These are phyloP conservation scores for Plasmodium blacklocki DNA, from an alignment of 169 alveolate species.

Conservation along the genomic window DNA sequence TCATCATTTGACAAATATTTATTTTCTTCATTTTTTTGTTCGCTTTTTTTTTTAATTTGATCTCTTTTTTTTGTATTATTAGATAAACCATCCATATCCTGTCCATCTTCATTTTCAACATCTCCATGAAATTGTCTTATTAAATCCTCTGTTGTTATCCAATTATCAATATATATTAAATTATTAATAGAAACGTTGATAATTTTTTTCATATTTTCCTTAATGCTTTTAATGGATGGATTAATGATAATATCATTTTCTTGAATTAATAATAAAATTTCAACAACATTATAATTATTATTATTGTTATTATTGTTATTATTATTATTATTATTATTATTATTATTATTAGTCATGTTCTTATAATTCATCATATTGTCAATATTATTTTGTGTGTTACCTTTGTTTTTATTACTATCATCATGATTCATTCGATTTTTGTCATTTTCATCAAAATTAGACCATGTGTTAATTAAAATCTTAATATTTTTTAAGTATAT, in stretches of 20 bases:
- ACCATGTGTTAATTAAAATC: conserved; percentile 55
- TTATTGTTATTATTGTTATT: too few species aligned
- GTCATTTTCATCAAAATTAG: conserved; percentile 9
- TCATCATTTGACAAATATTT: not conserved
- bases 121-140: conserved; percentile 28
- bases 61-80: not conserved
- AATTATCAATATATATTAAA: conserved; percentile 72
- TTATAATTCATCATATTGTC: too few species aligned
- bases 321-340: too few species aligned
- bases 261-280: conserved; percentile 52
- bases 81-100: not conserved
- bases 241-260: conserved; percentile 65
- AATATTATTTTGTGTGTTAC: not conserved
- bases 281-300: conserved; percentile 15
- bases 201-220: conserved; percentile 65
- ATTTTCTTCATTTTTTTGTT: not conserved
- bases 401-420: not conserved
- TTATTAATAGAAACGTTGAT: conserved; percentile 72
- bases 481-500: conserved; percentile 63
- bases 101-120: not conserved
- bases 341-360: too few species aligned
- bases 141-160: conserved; percentile 68
- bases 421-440: not conserved
- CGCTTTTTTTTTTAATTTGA: not conserved
- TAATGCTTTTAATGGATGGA: conserved; percentile 63